Conservation (phyloP, 2,329 filamentous ascomycete species). For the Cyanodermella asteris region DNA sequence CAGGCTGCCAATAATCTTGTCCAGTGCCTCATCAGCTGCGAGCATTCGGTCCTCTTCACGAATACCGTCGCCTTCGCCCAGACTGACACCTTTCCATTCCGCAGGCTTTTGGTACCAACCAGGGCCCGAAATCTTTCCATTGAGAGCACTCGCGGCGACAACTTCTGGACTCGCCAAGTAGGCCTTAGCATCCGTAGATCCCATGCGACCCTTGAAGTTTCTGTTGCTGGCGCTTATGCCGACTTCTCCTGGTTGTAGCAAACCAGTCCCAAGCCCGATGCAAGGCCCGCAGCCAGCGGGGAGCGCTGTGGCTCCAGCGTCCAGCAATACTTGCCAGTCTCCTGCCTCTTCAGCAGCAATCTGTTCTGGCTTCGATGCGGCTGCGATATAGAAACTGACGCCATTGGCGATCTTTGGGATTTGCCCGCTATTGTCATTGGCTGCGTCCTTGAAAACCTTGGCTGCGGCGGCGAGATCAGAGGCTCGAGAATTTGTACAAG, state of each 20-base stretch:
- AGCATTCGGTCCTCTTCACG: conserved; percentile 40
- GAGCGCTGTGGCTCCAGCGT: conserved; percentile 53
- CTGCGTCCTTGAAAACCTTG: conserved; percentile 62
- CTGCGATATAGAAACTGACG: conserved; percentile 75
- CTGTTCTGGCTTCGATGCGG: conserved; percentile 63
- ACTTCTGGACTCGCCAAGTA: conserved; percentile 81
- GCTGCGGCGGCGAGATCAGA: conserved; percentile 69
- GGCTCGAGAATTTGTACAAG: conserved; percentile 68
- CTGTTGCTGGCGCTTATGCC: conserved; percentile 69
- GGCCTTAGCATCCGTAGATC: conserved; percentile 53
- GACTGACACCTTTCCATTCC: conserved; percentile 36
- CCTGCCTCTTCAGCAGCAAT: conserved; percentile 53
- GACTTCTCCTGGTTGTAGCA: conserved; percentile 67
- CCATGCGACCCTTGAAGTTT: conserved; percentile 87
- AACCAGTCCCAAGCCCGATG: conserved; percentile 61
- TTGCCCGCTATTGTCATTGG: conserved; percentile 34
- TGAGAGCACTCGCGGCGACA: conserved; percentile 70
- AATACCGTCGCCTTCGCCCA: conserved; percentile 50
- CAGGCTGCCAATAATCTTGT: conserved; percentile 46
- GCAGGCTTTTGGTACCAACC: conserved; percentile 57
- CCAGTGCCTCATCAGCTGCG: conserved; percentile 47
- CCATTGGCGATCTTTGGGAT: conserved; percentile 49
- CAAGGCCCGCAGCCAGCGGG: conserved; percentile 63
- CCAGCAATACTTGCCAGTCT: conserved; percentile 64
- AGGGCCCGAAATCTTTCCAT: conserved; percentile 34